Evolutionary conservation across 106 monocot species (phyloP), one percentile per base, ranked within the genome.

Genomic region (Dendrobium officinale): DNA sequence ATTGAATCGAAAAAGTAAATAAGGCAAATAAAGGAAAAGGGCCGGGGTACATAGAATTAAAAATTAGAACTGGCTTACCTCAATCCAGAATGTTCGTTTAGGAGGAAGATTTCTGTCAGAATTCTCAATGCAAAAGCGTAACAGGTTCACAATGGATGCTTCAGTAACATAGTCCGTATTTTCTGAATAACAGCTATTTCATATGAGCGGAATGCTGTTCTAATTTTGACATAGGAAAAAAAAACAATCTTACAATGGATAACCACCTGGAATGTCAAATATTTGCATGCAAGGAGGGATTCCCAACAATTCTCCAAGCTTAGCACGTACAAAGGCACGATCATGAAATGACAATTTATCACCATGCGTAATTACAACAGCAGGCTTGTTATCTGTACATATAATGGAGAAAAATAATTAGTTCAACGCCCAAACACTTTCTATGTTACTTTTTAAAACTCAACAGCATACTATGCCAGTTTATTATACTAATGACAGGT

Each of bases 331-430:
- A 81, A 17, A 72, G 64, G 83, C 83, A 74, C 88, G 86, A 1
- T 90, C 83, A 79, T 29, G 7, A 29, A 67, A 58, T 45, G 88
- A 87, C 72, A 93, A 85, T 75, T 78, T 51, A 81, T 93, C 90
- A 51, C 93, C 93, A 80, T 90, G 88, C 9, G 90, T 93, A 59
- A 93, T 77, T 17, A 90, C 90, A 77, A 93, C 85, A 80, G 40
- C 83, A 56, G 93, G 90, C 77, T 82, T 90, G 81, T 75, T 72
- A 85, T 88, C 90, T 93, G 79, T 78, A 82, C 67, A 49, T 41
- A 51, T 51, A 51, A 51, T 51, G 13, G 13, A 13, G 13, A 51
- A 51, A 51, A 51, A 51, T 13, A 51, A 51, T 2, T 51, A 13
- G 51, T 51, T 51, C 51, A 51, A 51, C 51, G 2, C 1, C 15